phyloP scores from a whole-genome alignment of 108 stramenopile genomes.

The Nitzschia sp. region DNA sequence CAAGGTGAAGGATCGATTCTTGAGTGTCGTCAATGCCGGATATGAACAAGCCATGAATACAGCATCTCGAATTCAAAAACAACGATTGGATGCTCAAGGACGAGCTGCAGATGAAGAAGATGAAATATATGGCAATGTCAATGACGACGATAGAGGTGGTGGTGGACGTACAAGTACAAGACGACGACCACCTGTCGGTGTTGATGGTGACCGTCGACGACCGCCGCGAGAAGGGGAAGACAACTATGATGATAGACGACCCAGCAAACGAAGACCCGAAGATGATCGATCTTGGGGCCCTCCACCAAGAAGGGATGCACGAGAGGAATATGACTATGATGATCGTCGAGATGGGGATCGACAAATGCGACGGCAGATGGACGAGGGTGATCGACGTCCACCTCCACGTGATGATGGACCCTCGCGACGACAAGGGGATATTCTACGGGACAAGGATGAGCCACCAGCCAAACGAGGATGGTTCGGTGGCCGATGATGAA shows the following conservation, averaged over 20 bases:
- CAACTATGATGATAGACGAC: background rate
- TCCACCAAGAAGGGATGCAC: too few relatives aligned
- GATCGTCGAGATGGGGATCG: too few relatives aligned
- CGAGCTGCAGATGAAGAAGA: background rate
- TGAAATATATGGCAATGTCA: background rate
- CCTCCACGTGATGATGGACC: background rate
- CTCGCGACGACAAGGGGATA: background rate
- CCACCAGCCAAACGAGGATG: background rate
- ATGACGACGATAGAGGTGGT: background rate
- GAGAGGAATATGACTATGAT: too few relatives aligned
- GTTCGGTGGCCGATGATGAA: background rate
- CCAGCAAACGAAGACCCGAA: background rate
- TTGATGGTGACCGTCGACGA: background rate
- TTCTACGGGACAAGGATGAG: background rate
- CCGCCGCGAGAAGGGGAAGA: background rate
- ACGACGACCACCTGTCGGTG: background rate
- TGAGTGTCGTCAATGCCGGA: constrained; percentile 40
- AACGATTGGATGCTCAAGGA: constrained; percentile 11
- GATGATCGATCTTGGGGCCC: background rate
- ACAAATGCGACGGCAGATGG: too few relatives aligned
- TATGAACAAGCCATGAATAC: constrained; percentile 51
- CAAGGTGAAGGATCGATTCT: constrained; percentile 67
- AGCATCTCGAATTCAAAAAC: constrained; percentile 14
- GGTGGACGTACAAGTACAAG: background rate
- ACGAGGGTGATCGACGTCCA: too few relatives aligned